Percentiles rank a stretch among this genome's conserved stretches.
These are phyloP conservation scores for Tardiomyces blankii DNA, from an alignment of 1,139 yeast species.

Conservation along the genomic window DNA sequence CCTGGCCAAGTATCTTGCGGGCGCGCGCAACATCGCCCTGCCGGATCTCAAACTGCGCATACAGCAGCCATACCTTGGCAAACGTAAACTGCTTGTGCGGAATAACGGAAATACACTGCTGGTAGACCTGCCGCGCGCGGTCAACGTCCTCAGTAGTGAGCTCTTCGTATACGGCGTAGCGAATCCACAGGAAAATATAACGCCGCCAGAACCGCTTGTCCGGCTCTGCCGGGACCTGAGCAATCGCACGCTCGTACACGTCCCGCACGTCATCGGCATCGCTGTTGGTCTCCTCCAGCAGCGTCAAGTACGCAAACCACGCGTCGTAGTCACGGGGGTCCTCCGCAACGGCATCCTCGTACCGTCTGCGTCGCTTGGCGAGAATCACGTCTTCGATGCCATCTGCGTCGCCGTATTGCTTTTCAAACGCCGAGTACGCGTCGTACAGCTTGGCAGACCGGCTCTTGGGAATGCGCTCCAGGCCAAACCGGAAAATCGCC, in stretches of 20 bases:
- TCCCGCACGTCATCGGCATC: constrained; percentile 20
- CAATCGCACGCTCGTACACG: constrained; percentile 39
- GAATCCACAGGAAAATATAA: constrained; percentile 60
- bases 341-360: constrained; percentile 36
- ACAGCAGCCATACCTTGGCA: constrained; percentile 63
- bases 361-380: constrained; percentile 43
- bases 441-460: constrained; percentile 34
- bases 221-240: constrained; percentile 28
- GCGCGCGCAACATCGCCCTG: constrained; percentile 40
- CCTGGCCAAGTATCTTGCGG: constrained; percentile 60
- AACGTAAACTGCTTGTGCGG: constrained; percentile 56
- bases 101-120: constrained; percentile 35
- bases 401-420: constrained; percentile 46
- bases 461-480: constrained; percentile 36
- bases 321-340: constrained; percentile 56
- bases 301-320: constrained; percentile 67
- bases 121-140: constrained; percentile 42
- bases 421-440: constrained; percentile 50
- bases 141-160: constrained; percentile 33
- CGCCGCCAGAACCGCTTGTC: constrained; percentile 46
- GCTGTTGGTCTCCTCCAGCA: constrained; percentile 32
- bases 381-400: constrained; percentile 43
- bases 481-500: constrained; percentile 46
- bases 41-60: constrained; percentile 66
- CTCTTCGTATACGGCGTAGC: constrained; percentile 58